Base-by-base conservation (phyloP, 2,329 filamentous ascomycete genomes). In the Mariannaea sp. region DNA sequence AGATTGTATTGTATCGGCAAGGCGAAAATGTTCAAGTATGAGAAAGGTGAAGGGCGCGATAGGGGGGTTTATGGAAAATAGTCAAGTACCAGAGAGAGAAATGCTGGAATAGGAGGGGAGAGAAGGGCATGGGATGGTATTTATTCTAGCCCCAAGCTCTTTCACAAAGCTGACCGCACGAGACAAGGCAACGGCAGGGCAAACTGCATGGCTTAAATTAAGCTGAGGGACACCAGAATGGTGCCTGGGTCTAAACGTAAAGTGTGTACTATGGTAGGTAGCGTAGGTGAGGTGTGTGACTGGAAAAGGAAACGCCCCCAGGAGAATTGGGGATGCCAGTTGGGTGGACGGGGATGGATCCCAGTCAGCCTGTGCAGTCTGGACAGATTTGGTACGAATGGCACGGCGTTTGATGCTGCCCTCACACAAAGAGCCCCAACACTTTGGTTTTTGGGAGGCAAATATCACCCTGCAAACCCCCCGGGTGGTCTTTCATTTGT, bases 281-380 rank as follows among this genome's bases (percentile, higher is more conserved):
- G n/a, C n/a, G n/a, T n/a, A n/a, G n/a, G n/a, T n/a, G n/a, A n/a
- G n/a, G 43, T 42, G 32, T 16, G n/a, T 8, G 19, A 38, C 50
- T 53, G 26, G 16, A 53, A 42, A 40, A 22, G 49, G 49, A 53
- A 53, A 53, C 49, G 49, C 36, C 29, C 46, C 42, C 16, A 50
- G 39, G 20, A 22, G 38, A 30, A 29, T 5, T 12, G 38, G 38
- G 8, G 22, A 36, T 36, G 33, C n/a, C 6, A 14, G 10, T 16
- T 35, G 32, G 35, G 35, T 4, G 4, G 19, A 35, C 17, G 35
- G 35, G 35, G 19, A 39, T 41, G 38, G 38, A 41, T 41, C 41
- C 41, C 19, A 12, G 22, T 43, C 24, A 12, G 12, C 26, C 12
- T 12, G 12, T 12, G 26, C 26, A n/a, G n/a, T n/a, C n/a, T n/a